These are phyloP conservation scores for Ephemerocybe angulata DNA, from an alignment of 768 basidiomycete genomes.

Conservation along the genomic window DNA sequence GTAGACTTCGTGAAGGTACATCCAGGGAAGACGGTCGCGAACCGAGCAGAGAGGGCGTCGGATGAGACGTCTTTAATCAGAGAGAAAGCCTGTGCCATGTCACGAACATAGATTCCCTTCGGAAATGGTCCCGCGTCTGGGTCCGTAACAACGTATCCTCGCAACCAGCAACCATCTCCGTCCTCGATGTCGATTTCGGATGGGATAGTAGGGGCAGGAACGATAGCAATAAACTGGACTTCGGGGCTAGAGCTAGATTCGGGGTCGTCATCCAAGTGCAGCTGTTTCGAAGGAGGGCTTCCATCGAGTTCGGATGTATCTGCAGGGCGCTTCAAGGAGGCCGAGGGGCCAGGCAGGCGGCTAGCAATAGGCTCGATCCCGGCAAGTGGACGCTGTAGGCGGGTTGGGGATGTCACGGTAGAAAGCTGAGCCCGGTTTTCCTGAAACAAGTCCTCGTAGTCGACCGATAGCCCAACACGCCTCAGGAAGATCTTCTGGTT, in stretches of 20 bases:
- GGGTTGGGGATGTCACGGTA: neutral
- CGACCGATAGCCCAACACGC: neutral
- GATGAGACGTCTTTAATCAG: neutral
- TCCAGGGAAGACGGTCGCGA: neutral
- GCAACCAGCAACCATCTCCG: neutral
- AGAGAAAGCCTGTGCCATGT: neutral
- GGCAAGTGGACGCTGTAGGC: neutral
- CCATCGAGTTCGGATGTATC: neutral
- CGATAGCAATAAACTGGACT: neutral
- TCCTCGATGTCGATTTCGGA: neutral
- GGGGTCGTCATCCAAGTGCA: neutral
- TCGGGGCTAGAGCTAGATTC: neutral
- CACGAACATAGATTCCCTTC: neutral
- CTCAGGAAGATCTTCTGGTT: neutral
- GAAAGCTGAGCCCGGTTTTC: neutral
- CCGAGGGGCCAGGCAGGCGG: neutral
- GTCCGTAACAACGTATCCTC: neutral
- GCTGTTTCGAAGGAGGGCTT: neutral
- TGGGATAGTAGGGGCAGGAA: neutral
- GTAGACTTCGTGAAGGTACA: neutral
- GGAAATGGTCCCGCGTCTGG: neutral
- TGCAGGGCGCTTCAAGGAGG: neutral
- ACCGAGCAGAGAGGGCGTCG: neutral
- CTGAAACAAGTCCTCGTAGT: neutral
- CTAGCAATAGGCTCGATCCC: neutral